Percentiles rank a stretch among this genome's conserved stretches.
Conservation (phyloP, 2,329 filamentous ascomycete species). For the Curvularia hawaiiensis region DNA sequence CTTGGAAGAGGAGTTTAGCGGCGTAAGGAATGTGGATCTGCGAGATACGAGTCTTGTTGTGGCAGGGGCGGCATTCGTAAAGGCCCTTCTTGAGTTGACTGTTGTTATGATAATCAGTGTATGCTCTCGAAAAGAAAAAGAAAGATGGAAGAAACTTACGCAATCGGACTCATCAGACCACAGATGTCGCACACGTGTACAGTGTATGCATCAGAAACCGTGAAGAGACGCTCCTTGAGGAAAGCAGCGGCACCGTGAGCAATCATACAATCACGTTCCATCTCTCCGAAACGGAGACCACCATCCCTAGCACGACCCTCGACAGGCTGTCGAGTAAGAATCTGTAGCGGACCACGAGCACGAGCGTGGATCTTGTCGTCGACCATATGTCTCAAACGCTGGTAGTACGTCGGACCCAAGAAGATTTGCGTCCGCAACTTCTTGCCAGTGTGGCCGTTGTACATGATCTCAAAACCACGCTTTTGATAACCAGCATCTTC, state of each 20-base stretch:
- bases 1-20: slow-evolving; percentile 97
- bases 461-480: slow-evolving; percentile 97
- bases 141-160: slow-evolving; percentile 70
- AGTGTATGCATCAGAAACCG: slow-evolving; percentile 96
- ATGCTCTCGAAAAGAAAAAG: neutral
- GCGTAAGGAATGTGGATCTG: slow-evolving; percentile 98
- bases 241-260: slow-evolving; percentile 97
- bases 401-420: slow-evolving; percentile 97
- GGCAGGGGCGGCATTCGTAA: slow-evolving; percentile 96
- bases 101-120: slow-evolving; percentile 23
- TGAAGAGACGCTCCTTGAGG: slow-evolving; percentile 95
- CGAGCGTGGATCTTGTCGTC: slow-evolving; percentile 99
- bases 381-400: slow-evolving; percentile 98
- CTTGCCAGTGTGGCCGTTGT: slow-evolving; percentile 94
- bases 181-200: slow-evolving; percentile 99
- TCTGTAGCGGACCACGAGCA: slow-evolving; percentile 94
- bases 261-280: slow-evolving; percentile 99
- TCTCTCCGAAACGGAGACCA: slow-evolving; percentile 99
- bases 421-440: slow-evolving; percentile 96
- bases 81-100: slow-evolving; percentile 94
- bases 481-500: slow-evolving; percentile 93
- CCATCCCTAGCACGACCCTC: slow-evolving; percentile 98
- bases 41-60: slow-evolving; percentile 98
- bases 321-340: slow-evolving; percentile 94
- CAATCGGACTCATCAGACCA: slow-evolving; percentile 97